A percentile compares a stretch with the other conserved stretches of the same genome.
Conservation (phyloP, 257 asterid species). For the Ocimum tenuiflorum region DNA sequence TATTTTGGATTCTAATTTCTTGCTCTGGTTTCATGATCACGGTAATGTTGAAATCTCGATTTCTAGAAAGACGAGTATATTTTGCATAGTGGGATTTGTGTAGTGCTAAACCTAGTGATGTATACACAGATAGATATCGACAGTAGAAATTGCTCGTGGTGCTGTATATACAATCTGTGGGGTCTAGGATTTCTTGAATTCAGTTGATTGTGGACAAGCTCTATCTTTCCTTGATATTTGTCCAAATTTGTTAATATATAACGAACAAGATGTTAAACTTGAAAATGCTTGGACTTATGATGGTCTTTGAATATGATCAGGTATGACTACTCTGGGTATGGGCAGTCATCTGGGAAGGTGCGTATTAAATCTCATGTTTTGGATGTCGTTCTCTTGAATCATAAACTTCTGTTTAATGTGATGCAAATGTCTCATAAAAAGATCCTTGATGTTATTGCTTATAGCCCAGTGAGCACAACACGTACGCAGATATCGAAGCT, state of each 20-base stretch:
- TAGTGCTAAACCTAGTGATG: too few relatives aligned
- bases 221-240: neutral
- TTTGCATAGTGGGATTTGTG: too few relatives aligned
- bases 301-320: slow-evolving; percentile 39
- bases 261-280: neutral
- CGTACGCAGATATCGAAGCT: slow-evolving; percentile 61
- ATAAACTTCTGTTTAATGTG: neutral
- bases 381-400: neutral
- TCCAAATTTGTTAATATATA: neutral
- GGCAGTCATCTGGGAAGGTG: slow-evolving; percentile 95
- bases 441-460: slow-evolving; percentile 9
- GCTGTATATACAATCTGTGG: neutral
- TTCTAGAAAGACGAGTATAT: too few relatives aligned
- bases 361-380: neutral
- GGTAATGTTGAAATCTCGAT: too few relatives aligned
- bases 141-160: neutral
- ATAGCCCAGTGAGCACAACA: slow-evolving; percentile 62
- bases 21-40: neutral
- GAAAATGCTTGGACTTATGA: slow-evolving; percentile 12
- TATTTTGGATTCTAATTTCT: neutral
- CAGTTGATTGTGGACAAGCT: neutral
- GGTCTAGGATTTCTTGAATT: neutral
- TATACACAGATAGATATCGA: neutral
- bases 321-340: slow-evolving; percentile 92
- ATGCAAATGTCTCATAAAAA: neutral